Evolutionary conservation across 225 moss, liverwort and hornwort genomes (phyloP).

Genomic region (Takakia lepidozioides): DNA sequence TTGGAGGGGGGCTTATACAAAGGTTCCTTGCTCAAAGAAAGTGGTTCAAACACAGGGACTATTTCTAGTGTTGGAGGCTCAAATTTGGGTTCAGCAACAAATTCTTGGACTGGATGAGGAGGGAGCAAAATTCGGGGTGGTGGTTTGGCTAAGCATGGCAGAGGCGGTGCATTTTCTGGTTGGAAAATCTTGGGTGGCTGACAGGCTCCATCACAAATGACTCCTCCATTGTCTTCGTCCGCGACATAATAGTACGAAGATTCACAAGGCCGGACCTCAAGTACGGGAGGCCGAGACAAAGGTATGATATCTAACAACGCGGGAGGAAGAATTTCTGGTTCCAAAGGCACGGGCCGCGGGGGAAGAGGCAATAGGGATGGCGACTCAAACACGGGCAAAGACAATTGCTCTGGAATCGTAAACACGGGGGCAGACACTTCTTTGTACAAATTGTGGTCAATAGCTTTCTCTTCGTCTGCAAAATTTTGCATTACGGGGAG

Average conservation of each 20-base stretch:
- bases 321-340: slow-evolving; percentile 7
- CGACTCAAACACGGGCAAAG: slow-evolving; percentile 20
- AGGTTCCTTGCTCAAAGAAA: slow-evolving; percentile 15
- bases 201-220: slow-evolving; percentile 49
- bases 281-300: slow-evolving; percentile 8
- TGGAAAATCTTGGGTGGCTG: slow-evolving; percentile 7
- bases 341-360: slow-evolving; percentile 12
- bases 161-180: not conserved
- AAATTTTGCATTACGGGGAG: slow-evolving; percentile 22
- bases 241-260: slow-evolving; percentile 25
- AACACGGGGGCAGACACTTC: slow-evolving; percentile 18
- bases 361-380: slow-evolving; percentile 20
- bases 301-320: slow-evolving; percentile 17
- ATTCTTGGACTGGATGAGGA: slow-evolving; percentile 3
- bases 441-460: slow-evolving; percentile 13
- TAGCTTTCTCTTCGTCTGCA: slow-evolving; percentile 14
- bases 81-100: slow-evolving; percentile 15
- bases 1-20: slow-evolving; percentile 14
- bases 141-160: slow-evolving; percentile 12
- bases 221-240: slow-evolving; percentile 2
- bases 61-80: slow-evolving; percentile 15
- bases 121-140: slow-evolving; percentile 3
- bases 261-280: slow-evolving; percentile 27
- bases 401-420: slow-evolving; percentile 12
- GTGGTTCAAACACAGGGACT: slow-evolving; percentile 25